Evolutionary conservation across 2,329 filamentous ascomycete species (phyloP), one percentile per base, ranked within the genome.

Genomic region (Domatiomyces catenatus): DNA sequence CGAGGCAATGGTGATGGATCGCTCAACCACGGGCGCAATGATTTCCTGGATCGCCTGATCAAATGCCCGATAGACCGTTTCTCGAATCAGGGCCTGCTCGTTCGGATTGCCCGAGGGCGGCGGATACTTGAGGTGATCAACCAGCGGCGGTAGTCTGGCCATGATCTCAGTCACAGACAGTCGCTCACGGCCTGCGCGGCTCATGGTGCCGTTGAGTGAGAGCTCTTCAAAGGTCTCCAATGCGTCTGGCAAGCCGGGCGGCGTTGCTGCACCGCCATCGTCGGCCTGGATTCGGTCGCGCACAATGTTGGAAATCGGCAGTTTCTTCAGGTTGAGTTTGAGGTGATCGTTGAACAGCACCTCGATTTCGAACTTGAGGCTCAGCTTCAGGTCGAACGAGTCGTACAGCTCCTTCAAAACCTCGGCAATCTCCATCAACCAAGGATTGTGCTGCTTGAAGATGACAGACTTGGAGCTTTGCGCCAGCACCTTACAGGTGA

Each of bases 281-380:
- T 67, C 65, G 12, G 49, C 48, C 47, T 63, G 61, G 28, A 62
- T 61, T 24, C 67, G 76, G 58, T 88, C 86, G 54, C 89, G 77
- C 50, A 98, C 92, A 62, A 89, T 83, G 19, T 84, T 81, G 0
- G 89, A 86, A 0, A 90, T 86, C 59, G 93, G 84, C 55, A 96
- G 88, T 52, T 78, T 83, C 69, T 93, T 94, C 67, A 94, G 84
- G 55, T 96, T 88, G n/a, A 96, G 74, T 50, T 83, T 83, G 15
- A 98, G 72, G 32, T 39, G 32, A 10, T 89, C 89, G 64, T 93
- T 93, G 72, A 89, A 98, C 20, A 98, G 75, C 22, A 98, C 89
- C 67, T 98, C 92, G 52, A 98, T 96, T 66, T 98, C 92, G 60
- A 98, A 98, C 61, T 96, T 98, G 48, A 94, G 81, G 59, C 96